Evolutionary conservation across 768 basidiomycete species (phyloP).

Genomic region (Suillus plorans): DNA sequence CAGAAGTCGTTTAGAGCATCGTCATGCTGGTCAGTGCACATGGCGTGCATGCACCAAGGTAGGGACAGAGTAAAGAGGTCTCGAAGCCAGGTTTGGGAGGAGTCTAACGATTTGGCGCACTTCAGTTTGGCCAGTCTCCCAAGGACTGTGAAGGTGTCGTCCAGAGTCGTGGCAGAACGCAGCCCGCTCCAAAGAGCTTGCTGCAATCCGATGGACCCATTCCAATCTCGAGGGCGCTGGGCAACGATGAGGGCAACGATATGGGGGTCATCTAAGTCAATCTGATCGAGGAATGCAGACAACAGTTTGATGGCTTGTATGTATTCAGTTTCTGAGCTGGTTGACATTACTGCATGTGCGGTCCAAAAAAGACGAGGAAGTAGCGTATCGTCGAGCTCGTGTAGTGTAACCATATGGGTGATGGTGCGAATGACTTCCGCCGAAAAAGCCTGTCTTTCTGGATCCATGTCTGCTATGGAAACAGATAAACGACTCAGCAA

Average conservation of each 20-base stretch:
- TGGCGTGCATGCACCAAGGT: constrained; percentile 87
- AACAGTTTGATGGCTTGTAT: constrained; percentile 63
- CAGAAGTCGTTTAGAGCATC: constrained; percentile 68
- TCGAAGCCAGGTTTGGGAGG: constrained; percentile 68
- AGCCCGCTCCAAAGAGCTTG: constrained; percentile 72
- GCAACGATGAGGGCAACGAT: constrained; percentile 68
- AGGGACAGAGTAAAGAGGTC: constrained; percentile 79
- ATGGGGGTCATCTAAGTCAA: constrained; percentile 70
- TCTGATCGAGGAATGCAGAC: constrained; percentile 58
- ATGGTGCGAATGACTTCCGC: constrained; percentile 81
- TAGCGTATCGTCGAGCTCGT: constrained; percentile 57
- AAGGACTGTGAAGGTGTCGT: constrained; percentile 67
- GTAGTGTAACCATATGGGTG: constrained; percentile 53
- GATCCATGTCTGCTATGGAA: constrained; percentile 74
- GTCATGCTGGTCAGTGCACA: constrained; percentile 61
- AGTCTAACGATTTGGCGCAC: constrained; percentile 68
- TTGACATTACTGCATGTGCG: constrained; percentile 75
- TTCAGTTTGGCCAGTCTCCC: constrained; percentile 58
- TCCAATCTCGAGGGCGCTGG: constrained; percentile 73
- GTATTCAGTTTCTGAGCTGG: constrained; percentile 82
- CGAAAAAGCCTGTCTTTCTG: constrained; percentile 79
- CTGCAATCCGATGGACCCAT: constrained; percentile 62
- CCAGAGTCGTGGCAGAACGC: constrained; percentile 71
- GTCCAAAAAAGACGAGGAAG: constrained; percentile 90
- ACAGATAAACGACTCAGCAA: constrained; percentile 82